These are phyloP conservation scores for Colletotrichum euphorbiae DNA, from an alignment of 2,329 filamentous ascomycete genomes.

Conservation along the genomic window DNA sequence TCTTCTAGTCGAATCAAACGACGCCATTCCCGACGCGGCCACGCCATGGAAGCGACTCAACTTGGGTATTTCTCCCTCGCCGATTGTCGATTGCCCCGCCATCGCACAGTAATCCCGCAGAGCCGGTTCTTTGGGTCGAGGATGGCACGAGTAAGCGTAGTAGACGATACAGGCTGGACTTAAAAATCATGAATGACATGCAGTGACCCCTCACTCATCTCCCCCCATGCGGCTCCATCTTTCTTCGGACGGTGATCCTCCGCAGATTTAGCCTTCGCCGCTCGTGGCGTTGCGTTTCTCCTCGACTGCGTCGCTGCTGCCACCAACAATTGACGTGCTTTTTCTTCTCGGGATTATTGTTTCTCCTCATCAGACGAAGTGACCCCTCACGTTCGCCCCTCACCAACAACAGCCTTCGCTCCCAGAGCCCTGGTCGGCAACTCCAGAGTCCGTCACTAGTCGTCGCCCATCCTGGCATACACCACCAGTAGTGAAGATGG, in stretches of 20 bases:
- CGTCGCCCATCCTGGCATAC: too few relatives aligned
- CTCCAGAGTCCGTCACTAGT: too few relatives aligned
- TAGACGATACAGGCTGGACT: background rate
- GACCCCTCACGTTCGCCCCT: slow-evolving; percentile 4
- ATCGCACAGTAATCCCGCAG: background rate
- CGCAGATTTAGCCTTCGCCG: slow-evolving; percentile 6
- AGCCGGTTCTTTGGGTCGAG: too few relatives aligned
- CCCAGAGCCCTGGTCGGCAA: background rate
- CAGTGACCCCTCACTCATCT: background rate
- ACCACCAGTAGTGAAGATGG: too few relatives aligned
- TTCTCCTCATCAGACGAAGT: slow-evolving; percentile 21
- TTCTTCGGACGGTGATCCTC: slow-evolving; percentile 33
- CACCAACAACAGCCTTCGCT: background rate
- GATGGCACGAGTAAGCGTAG: too few relatives aligned
- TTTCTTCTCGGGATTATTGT: background rate
- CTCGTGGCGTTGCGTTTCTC: slow-evolving; percentile 28
- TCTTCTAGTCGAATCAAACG: background rate
- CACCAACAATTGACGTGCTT: slow-evolving; percentile 29
- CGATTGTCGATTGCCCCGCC: background rate
- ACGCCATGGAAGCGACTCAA: slow-evolving; percentile 14
- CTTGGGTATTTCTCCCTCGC: background rate
- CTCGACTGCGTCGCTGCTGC: background rate
- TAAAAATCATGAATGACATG: background rate
- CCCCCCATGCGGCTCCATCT: slow-evolving; percentile 14
- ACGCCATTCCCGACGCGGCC: slow-evolving; percentile 35